phyloP scores from a whole-genome alignment of 495 filamentous ascomycete genomes.

The Xanthoparmelia taractica region DNA sequence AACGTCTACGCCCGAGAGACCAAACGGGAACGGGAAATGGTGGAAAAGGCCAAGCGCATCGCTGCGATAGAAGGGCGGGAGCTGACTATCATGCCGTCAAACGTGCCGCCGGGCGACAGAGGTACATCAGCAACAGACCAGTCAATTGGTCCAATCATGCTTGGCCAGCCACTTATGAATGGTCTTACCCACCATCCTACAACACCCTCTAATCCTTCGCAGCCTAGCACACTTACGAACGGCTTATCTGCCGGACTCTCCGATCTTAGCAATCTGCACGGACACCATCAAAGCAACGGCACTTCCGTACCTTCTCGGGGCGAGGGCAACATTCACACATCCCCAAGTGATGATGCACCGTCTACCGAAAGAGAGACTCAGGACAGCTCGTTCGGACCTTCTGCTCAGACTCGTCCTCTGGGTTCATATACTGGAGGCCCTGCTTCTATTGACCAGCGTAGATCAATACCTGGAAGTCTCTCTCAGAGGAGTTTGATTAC shows the following conservation, averaged over 20 bases:
- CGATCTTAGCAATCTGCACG: constrained; percentile 38
- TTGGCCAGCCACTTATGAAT: constrained; percentile 51
- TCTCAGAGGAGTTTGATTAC: constrained; percentile 70
- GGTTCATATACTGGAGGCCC: constrained; percentile 41
- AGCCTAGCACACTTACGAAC: constrained; percentile 46
- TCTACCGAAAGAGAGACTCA: constrained; percentile 37
- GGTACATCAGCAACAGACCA: constrained; percentile 34
- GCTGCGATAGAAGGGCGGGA: constrained; percentile 39
- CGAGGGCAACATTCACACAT: constrained; percentile 50
- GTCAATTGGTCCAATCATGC: constrained; percentile 49
- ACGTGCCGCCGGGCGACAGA: constrained; percentile 44
- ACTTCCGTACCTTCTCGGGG: constrained; percentile 55
- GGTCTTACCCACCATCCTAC: constrained; percentile 30
- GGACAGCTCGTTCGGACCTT: constrained; percentile 45
- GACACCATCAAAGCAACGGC: constrained; percentile 55
- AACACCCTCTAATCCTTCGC: constrained; percentile 47
- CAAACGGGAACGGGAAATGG: constrained; percentile 55
- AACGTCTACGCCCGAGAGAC: constrained; percentile 67
- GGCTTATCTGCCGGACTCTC: constrained; percentile 42
- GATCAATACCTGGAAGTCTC: constrained; percentile 30
- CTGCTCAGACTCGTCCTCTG: constrained; percentile 43
- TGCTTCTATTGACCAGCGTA: constrained; percentile 19
- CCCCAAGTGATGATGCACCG: constrained; percentile 40
- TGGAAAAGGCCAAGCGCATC: constrained; percentile 52
- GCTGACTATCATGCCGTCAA: constrained; percentile 26